Conservation (phyloP, 306 rosid genomes). For the Alnus glutinosa region DNA sequence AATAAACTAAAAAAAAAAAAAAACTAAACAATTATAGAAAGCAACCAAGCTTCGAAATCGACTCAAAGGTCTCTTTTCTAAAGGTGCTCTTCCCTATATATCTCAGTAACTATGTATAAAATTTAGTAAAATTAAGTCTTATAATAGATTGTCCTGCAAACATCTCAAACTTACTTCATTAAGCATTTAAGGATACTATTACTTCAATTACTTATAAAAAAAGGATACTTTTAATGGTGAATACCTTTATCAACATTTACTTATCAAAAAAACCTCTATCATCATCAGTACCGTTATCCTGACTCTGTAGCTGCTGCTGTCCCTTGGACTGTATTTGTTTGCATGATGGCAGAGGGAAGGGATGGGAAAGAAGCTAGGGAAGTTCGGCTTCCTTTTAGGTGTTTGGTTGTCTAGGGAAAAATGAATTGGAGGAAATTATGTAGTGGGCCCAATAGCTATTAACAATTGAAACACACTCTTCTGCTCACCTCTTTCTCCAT, state of each 20-base stretch:
- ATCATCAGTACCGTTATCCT: not conserved
- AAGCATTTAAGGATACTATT: too few relatives aligned
- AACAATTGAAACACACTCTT: not conserved
- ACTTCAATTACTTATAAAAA: too few relatives aligned
- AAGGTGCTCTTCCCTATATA: not conserved
- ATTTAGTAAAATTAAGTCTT: not conserved
- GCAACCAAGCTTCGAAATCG: not conserved
- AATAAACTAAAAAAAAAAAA: not conserved
- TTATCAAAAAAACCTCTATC: not conserved
- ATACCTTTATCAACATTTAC: too few relatives aligned
- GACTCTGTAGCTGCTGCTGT: not conserved
- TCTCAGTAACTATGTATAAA: not conserved
- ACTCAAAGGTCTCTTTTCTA: not conserved
- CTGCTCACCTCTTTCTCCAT: not conserved
- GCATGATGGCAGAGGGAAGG: not conserved
- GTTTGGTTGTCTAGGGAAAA: not conserved
- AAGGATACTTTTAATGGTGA: not conserved
- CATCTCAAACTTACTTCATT: conserved; percentile 2
- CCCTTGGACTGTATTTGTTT: not conserved
- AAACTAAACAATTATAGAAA: not conserved
- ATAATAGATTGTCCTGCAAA: not conserved
- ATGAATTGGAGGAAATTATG: not conserved
- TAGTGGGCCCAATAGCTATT: not conserved
- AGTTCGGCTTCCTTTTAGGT: not conserved
- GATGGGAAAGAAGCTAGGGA: not conserved